Conservation (phyloP, 2,329 filamentous ascomycete genomes). For the Arthrobotrys entomopaga region DNA sequence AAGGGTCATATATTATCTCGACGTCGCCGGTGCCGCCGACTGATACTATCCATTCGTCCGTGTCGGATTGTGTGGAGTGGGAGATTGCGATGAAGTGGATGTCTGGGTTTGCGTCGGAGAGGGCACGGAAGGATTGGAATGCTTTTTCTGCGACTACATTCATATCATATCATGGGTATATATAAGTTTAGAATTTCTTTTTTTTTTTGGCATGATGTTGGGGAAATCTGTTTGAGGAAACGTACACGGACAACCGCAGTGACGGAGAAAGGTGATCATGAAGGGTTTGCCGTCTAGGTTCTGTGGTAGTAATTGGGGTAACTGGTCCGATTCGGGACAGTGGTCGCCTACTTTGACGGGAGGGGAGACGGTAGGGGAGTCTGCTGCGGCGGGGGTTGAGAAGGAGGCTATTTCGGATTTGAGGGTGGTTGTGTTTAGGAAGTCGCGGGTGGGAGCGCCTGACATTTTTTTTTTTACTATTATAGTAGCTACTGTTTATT, state of each 20-base stretch:
- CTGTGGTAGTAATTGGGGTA: constrained; percentile 64
- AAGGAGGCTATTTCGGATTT: constrained; percentile 50
- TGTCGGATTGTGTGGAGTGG: constrained; percentile 68
- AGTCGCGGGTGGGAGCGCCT: constrained; percentile 38
- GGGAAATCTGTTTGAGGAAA: too few relatives aligned
- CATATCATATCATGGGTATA: not conserved
- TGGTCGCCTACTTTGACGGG: constrained; percentile 67
- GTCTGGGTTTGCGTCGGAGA: constrained; percentile 66
- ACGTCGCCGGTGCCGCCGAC: constrained; percentile 70
- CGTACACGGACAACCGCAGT: constrained; percentile 79
- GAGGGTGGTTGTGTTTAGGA: constrained; percentile 37
- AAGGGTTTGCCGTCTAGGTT: constrained; percentile 67
- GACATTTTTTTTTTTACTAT: constrained; percentile 16
- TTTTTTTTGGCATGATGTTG: not conserved
- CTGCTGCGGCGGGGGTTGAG: constrained; percentile 46
- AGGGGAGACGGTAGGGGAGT: constrained; percentile 62
- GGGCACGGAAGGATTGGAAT: constrained; percentile 68
- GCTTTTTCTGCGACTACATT: constrained; percentile 74
- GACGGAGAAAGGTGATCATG: constrained; percentile 74
- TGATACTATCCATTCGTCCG: constrained; percentile 69
- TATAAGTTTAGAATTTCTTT: constrained; percentile 7
- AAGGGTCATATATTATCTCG: constrained; percentile 70
- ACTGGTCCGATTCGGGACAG: constrained; percentile 68
- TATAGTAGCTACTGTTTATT: too few relatives aligned
- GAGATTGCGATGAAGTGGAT: constrained; percentile 72